phyloP scores from a whole-genome alignment of 2,329 filamentous ascomycete genomes.

The Pseudogymnoascus sp. region DNA sequence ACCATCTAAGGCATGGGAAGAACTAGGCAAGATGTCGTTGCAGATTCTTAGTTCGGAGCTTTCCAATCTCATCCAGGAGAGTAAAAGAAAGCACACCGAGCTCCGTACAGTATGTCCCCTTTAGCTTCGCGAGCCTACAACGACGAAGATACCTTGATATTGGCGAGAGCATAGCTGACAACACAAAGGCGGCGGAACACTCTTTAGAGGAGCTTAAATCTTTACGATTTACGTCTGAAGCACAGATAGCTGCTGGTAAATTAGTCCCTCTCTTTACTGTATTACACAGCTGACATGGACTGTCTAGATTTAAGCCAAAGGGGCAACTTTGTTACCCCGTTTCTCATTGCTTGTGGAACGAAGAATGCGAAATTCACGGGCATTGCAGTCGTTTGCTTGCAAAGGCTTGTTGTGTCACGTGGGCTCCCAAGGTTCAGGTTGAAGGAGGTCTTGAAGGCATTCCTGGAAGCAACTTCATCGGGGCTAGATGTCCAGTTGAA shows the following conservation, averaged over 20 bases:
- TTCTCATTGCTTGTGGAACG: conserved; percentile 84
- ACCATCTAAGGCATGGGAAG: conserved; percentile 6
- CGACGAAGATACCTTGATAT: background rate
- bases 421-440: conserved; percentile 72
- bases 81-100: conserved; percentile 88
- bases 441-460: conserved; percentile 77
- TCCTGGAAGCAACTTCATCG: conserved; percentile 76
- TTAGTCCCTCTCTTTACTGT: conserved; percentile 11
- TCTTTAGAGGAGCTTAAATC: conserved; percentile 82
- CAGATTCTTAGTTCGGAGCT: conserved; percentile 85
- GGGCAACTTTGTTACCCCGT: conserved; percentile 81
- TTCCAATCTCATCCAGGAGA: conserved; percentile 85
- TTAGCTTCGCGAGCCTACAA: background rate
- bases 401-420: conserved; percentile 74
- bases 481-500: conserved; percentile 88
- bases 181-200: conserved; percentile 73
- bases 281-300: conserved; percentile 4
- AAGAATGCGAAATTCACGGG: conserved; percentile 84
- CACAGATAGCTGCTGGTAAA: conserved; percentile 35
- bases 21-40: conserved; percentile 60
- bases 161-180: conserved; percentile 16
- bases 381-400: conserved; percentile 80
- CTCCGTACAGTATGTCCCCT: conserved; percentile 59
- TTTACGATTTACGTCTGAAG: conserved; percentile 65
- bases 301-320: conserved; percentile 68